Evolutionary conservation across 23 red algal species (phyloP), one percentile per base, ranked within the genome.

Genomic region (Agarophyton chilense): DNA sequence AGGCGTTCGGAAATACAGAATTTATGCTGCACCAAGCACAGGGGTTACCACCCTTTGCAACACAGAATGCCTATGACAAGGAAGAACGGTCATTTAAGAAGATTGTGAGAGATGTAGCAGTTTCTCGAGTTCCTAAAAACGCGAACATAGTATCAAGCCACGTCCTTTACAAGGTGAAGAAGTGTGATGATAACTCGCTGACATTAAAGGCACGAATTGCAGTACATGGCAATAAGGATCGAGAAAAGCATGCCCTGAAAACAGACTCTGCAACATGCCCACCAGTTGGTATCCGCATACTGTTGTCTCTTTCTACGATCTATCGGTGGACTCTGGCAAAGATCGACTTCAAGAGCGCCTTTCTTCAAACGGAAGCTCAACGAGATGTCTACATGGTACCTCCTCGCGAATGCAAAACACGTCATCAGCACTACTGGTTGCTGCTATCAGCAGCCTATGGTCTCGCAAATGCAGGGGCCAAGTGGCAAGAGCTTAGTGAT

Each of bases 71-170:
- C 10, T 82, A 82, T 45, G 8, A 52, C 0, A 54, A 0, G 25
- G 87, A 81, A 81, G 87, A 91, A 67, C 11, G 26, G 31, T 52
- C 53, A 10, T 91, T 91, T 61, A 72, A 54, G 60, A 91, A 91
- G 41, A 91, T 44, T 31, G 87, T 91, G 11, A n/a, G 60, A 22
- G 49, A 70, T 24, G 87, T 91, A 0, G 29, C 52, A 11, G 42
- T 81, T 19, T 41, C 50, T 12, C 0, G 51, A 5, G 62, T 91
- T 13, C 87, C 75, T 8, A 51, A 33, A 10, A 44, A 4, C 25
- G 73, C 87, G 9, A 81, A 91, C 40, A 81, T 81, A 13, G 58
- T 81, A 5, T 54, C 1, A 16, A 81, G 87, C 47, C 75, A 91
- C 78, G 73, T 74, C 2, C 49, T 91, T 3, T 91, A 70, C 74